Evolutionary conservation across 2,329 filamentous ascomycete genomes (phyloP).

Genomic region (Neurospora sp.): DNA sequence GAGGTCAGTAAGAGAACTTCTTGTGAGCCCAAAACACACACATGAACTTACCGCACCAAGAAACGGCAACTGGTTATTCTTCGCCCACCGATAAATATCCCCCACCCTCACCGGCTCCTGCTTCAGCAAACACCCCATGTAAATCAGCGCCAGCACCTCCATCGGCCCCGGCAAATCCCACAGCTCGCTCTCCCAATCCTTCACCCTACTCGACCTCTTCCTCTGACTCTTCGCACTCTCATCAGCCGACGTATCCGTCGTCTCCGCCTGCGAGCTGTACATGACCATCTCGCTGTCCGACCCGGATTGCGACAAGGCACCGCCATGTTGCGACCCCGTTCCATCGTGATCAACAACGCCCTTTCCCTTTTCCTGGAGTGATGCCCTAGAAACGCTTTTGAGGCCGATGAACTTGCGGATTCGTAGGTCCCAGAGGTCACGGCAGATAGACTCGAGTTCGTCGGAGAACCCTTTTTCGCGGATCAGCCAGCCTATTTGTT

Average conservation of each 20-base stretch:
- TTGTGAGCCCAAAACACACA: no score
- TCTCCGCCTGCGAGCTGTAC: constrained; percentile 50
- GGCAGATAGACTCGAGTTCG: constrained; percentile 70
- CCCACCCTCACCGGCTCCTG: constrained; percentile 67
- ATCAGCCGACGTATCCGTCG: constrained; percentile 19
- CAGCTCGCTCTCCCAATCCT: constrained; percentile 36
- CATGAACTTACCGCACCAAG: constrained; percentile 48
- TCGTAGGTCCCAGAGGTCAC: constrained; percentile 77
- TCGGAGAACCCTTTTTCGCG: constrained; percentile 53
- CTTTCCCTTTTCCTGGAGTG: constrained; percentile 8
- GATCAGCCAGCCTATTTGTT: constrained; percentile 69
- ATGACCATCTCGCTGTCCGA: constrained; percentile 29
- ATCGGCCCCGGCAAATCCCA: constrained; percentile 57
- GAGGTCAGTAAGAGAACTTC: no score
- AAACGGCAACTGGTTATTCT: constrained; percentile 60
- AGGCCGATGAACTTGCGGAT: constrained; percentile 46
- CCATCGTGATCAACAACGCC: constrained; percentile 20
- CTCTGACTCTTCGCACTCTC: constrained; percentile 21
- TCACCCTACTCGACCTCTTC: constrained; percentile 17
- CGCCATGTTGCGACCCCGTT: constrained; percentile 17
- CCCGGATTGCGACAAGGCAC: constrained; percentile 1
- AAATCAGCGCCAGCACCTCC: constrained; percentile 70
- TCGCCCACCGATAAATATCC: constrained; percentile 62
- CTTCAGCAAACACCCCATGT: constrained; percentile 67
- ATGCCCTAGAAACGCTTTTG: constrained; percentile 28